Conservation (phyloP, 2,329 filamentous ascomycete species). For the Thielaviopsis punctulata region DNA sequence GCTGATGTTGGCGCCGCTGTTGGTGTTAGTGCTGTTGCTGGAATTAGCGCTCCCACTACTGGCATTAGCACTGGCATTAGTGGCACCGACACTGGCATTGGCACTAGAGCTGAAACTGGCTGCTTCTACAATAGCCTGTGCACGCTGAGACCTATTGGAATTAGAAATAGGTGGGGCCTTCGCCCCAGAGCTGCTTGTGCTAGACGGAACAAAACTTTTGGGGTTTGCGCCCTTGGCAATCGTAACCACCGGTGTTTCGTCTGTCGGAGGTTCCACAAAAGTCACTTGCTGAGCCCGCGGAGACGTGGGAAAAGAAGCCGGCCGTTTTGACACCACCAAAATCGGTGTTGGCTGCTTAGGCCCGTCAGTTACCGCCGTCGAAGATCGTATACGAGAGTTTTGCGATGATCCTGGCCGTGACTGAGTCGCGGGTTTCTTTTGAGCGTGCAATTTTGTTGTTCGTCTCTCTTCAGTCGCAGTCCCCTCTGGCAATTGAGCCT, state of each 20-base stretch:
- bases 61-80: too few relatives aligned
- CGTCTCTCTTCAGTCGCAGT: neutral
- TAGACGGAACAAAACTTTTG: slow-evolving; percentile 6
- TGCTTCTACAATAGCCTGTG: slow-evolving; percentile 7
- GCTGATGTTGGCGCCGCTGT: too few relatives aligned
- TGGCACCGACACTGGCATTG: slow-evolving; percentile 13
- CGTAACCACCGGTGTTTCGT: neutral
- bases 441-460: neutral
- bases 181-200: slow-evolving; percentile 4
- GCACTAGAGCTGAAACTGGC: neutral
- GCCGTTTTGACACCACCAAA: slow-evolving; percentile 17
- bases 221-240: slow-evolving; percentile 7
- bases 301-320: slow-evolving; percentile 22
- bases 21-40: too few relatives aligned
- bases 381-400: slow-evolving; percentile 16
- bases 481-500: neutral
- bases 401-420: slow-evolving; percentile 13
- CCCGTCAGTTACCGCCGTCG: slow-evolving; percentile 16
- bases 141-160: slow-evolving; percentile 7
- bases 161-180: slow-evolving; percentile 8
- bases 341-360: slow-evolving; percentile 9
- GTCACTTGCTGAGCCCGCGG: slow-evolving; percentile 12
- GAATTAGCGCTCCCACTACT: too few relatives aligned
- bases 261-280: slow-evolving; percentile 6
- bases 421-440: slow-evolving; percentile 13